Evolutionary conservation across 2,329 filamentous ascomycete genomes (phyloP), one percentile per base, ranked within the genome.

Genomic region (Neonectria magnoliae): DNA sequence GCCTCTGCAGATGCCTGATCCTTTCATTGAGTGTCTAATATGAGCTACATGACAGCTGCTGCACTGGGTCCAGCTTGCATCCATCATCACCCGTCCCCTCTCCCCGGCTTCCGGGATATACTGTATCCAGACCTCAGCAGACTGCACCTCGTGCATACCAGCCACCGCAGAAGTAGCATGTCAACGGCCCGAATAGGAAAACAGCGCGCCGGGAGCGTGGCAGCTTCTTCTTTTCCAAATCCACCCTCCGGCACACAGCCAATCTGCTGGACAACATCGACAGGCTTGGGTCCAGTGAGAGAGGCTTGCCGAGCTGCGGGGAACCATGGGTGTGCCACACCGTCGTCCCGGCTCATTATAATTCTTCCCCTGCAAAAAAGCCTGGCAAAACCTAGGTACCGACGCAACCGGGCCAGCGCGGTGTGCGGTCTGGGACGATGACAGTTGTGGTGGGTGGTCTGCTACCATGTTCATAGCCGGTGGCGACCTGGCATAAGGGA

Each of bases 181-280:
- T 55, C 56, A 74, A 74, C 71, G 72, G 72, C 71, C 72, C 72
- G 72, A 74, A 74, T 74, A 74, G 66, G 61, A 59, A 50, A 44
- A 60, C 56, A 59, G 57, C 53, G 66, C 66, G 50, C 53, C 47
- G 68, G 67, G 57, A 64, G 57, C 57, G 57, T 64, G 52, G 63
- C 60, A 59, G 22, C 22, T 25, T 25, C 55, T 51, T 60, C 55
- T 64, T 48, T 55, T 38, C 36, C 64, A 68, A 65, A 65, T 56
- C 59, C 61, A 60, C 64, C 55, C 60, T 42, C 47, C 47, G 56
- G 54, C 57, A 57, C 41, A 44, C 68, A 60, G 57, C 65, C 69
- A 64, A 68, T 66, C 29, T 62, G 60, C 56, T 64, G 62, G 48
- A 47, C 51, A 57, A 45, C 45, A 29, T 48, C 45, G 25, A 8